These are phyloP conservation scores for Aspergillus bertholletiae DNA, from an alignment of 495 filamentous ascomycete species.

Conservation along the genomic window DNA sequence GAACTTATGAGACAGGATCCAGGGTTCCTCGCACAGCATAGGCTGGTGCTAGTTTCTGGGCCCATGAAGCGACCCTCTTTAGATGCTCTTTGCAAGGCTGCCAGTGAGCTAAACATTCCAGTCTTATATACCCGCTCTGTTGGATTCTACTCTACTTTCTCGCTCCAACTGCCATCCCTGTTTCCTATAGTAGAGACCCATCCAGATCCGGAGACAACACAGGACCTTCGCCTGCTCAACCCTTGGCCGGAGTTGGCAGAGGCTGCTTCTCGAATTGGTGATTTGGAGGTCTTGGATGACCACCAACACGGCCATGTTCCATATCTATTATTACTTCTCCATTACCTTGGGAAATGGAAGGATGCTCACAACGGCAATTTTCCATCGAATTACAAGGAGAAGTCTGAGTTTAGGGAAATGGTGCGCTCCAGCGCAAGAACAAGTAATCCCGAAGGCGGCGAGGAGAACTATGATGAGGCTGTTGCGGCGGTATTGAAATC, in stretches of 20 bases:
- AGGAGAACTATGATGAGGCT: constrained; percentile 98
- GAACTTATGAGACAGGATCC: constrained; percentile 37
- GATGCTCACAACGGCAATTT: constrained; percentile 60
- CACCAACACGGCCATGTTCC: constrained; percentile 93
- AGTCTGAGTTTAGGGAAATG: constrained; percentile 71
- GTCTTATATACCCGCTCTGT: constrained; percentile 80
- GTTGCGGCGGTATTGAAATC: constrained; percentile 82
- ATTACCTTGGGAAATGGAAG: constrained; percentile 87
- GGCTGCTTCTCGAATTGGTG: constrained; percentile 55
- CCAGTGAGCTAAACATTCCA: constrained; percentile 61
- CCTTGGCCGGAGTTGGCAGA: constrained; percentile 82
- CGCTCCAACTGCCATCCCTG: constrained; percentile 64
- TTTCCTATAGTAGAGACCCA: constrained; percentile 98
- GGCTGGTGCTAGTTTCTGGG: constrained; percentile 70
- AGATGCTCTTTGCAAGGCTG: constrained; percentile 52
- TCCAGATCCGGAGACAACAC: constrained; percentile 79
- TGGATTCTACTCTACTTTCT: constrained; percentile 86
- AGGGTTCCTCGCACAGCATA: constrained; percentile 54
- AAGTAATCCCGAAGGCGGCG: constrained; percentile 77
- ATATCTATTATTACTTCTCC: constrained; percentile 77
- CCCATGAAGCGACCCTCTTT: constrained; percentile 62
- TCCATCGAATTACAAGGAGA: constrained; percentile 79
- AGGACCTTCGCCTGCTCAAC: constrained; percentile 78
- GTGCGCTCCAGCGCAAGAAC: constrained; percentile 65
- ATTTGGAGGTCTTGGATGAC: constrained; percentile 68